phyloP scores from a whole-genome alignment of 495 filamentous ascomycete genomes.

The Cairneyella variabilis region DNA sequence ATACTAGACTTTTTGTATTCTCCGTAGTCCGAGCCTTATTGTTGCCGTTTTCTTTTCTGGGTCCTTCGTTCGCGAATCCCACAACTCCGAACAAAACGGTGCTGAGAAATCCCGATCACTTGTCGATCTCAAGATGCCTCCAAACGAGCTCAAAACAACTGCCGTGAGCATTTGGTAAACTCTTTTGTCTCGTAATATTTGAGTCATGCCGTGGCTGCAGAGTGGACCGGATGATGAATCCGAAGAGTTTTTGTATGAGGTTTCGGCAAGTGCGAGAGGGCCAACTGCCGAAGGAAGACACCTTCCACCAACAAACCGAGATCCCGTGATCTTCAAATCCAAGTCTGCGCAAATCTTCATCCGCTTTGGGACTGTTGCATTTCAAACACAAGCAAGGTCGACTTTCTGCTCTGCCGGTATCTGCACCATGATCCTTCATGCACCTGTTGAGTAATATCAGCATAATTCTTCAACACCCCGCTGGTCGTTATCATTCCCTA shows the following conservation, averaged over 20 bases:
- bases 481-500: neutral
- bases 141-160: too few relatives aligned
- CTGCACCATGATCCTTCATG: neutral
- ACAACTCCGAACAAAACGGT: too few relatives aligned
- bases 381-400: neutral
- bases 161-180: neutral
- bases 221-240: neutral
- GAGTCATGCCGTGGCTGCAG: neutral
- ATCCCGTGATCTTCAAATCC: neutral
- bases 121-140: too few relatives aligned
- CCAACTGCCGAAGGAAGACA: neutral
- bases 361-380: too few relatives aligned
- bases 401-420: neutral
- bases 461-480: neutral
- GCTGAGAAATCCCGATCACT: too few relatives aligned
- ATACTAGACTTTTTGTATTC: too few relatives aligned
- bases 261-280: neutral
- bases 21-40: too few relatives aligned
- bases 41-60: too few relatives aligned
- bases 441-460: neutral
- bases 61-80: too few relatives aligned
- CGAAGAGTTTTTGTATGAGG: neutral
- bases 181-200: neutral
- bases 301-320: too few relatives aligned
- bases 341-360: too few relatives aligned